Conservation (phyloP, 176 grass and related monocot genomes). For the Tillandsia leiboldiana region DNA sequence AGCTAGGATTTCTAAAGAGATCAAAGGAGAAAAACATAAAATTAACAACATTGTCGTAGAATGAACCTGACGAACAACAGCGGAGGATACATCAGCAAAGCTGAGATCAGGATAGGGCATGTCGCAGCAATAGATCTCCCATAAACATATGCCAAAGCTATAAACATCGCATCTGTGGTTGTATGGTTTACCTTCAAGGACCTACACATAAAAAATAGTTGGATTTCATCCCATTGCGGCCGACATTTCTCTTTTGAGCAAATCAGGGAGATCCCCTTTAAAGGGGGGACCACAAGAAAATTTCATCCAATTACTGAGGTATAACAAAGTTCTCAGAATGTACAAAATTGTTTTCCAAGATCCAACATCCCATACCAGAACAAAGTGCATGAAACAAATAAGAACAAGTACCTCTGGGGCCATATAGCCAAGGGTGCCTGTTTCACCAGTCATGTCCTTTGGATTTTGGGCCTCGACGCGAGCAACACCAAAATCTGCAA, state of each 20-base stretch:
- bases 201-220: slow-evolving; percentile 8
- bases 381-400: not conserved
- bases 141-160: slow-evolving; percentile 73
- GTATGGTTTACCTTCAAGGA: slow-evolving; percentile 64
- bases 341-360: too few relatives aligned
- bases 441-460: slow-evolving; percentile 68
- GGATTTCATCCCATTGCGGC: not conserved
- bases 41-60: not conserved
- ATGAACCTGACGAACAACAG: slow-evolving; percentile 62
- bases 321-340: too few relatives aligned
- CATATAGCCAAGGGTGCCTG: slow-evolving; percentile 79
- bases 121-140: slow-evolving; percentile 91
- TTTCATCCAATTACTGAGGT: too few relatives aligned
- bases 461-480: slow-evolving; percentile 64
- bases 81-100: slow-evolving; percentile 55
- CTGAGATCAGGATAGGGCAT: slow-evolving; percentile 68
- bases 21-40: not conserved
- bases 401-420: slow-evolving; percentile 55
- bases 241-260: not conserved
- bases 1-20: not conserved
- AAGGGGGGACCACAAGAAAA: too few relatives aligned
- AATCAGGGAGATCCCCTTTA: too few relatives aligned
- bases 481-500: slow-evolving; percentile 85
- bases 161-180: slow-evolving; percentile 88
- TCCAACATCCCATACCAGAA: too few relatives aligned